Evolutionary conservation across 371 early-diverging fungal species (phyloP), one percentile per base, ranked within the genome.

Genomic region (Phascolomyces articulosus): DNA sequence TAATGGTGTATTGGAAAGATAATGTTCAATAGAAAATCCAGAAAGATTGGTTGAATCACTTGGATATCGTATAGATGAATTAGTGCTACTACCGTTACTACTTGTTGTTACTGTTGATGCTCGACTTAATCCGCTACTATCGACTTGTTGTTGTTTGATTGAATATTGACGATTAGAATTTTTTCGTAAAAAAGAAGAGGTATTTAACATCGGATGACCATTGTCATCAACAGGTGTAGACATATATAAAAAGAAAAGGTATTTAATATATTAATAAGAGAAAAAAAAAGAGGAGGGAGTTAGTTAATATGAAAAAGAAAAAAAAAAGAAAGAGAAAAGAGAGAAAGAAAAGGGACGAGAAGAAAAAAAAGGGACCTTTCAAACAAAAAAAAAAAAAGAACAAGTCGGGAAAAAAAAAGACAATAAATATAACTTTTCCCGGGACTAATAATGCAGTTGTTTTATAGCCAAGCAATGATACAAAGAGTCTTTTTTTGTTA

Each of bases 191-290:
- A 27, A 59, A 26, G 47, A 38, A 28, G 40, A 27, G 16, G 60
- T n/a, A n/a, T n/a, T n/a, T 28, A 40, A 47, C 56, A 23, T 40
- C 40, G 40, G 29, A 56, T 64, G 64, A 26, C 64, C 64, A 58
- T 64, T 64, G 58, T 64, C 64, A 28, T 64, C 64, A 13, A 64
- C 51, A 51, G 56, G 48, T 16, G 57, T 26, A 47, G 60, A 59
- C 60, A 59, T 59, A 27, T 34, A 34, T 34, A 6, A 34, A 34
- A 34, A 34, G 44, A 23, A 57, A 58, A 40, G 28, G 53, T 3
- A n/a, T 1, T 1, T 29, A 34, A 15, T 31, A n/a, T 9, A 54
- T 20, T 40, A 66, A 51, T 26, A 60, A 56, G 20, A 38, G 47
- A 66, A 20, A 38, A 56, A 49, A 51, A 51, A 20, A 62, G 34